Evolutionary conservation across 192 early-diverging fungal genomes (phyloP).

Genomic region (Phlyctochytrium arcticum): DNA sequence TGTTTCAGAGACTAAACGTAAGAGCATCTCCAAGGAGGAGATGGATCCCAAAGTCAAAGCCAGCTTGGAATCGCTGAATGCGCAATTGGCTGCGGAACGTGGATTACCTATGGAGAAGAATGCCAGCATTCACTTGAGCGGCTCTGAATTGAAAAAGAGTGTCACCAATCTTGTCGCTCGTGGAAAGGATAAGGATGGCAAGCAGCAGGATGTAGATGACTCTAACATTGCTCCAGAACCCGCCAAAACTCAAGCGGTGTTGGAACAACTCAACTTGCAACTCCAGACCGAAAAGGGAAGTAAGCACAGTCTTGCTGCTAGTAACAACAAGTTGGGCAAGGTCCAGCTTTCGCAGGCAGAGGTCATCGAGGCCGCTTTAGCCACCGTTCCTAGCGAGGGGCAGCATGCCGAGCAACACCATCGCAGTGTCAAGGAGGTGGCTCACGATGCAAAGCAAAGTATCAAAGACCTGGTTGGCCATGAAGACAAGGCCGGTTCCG

Average conservation of each 20-base stretch:
- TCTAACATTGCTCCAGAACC: background rate
- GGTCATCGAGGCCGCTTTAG: too few relatives aligned
- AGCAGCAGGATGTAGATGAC: background rate
- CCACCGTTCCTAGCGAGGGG: too few relatives aligned
- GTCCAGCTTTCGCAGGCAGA: background rate
- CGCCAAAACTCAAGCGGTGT: background rate
- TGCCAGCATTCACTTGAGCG: background rate
- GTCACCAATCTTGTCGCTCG: background rate
- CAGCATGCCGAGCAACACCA: background rate
- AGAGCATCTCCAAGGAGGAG: background rate
- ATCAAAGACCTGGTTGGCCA: conserved; percentile 1
- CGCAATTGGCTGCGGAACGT: conserved; percentile 7
- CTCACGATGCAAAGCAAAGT: conserved; percentile 10
- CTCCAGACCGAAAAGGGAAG: background rate
- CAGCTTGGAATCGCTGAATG: conserved; percentile 4
- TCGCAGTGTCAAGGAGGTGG: conserved; percentile 1
- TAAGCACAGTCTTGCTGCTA: background rate
- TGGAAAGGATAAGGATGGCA: background rate
- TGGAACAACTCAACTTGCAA: background rate
- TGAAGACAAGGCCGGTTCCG: background rate
- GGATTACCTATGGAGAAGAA: conserved; percentile 8
- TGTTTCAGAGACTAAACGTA: background rate
- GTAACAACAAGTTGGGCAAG: background rate
- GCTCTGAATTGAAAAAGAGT: conserved; percentile 5
- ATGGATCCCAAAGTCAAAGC: background rate